These are phyloP conservation scores for Phialemoniopsis sp. DNA, from an alignment of 2,329 filamentous ascomycete species.

Conservation along the genomic window DNA sequence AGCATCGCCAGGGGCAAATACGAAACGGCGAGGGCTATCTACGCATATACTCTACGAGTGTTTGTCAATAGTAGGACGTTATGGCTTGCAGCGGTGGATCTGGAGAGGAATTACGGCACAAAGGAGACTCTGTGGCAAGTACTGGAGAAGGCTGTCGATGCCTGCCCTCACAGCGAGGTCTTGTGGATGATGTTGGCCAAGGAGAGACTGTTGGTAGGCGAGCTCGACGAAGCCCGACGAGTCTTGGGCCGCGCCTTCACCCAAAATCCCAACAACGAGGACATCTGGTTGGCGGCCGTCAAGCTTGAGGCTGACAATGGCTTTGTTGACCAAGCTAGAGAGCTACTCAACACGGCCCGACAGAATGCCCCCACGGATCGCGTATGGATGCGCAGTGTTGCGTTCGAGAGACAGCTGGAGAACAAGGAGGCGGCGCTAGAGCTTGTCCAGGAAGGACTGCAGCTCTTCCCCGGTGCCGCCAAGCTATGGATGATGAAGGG, in stretches of 20 bases:
- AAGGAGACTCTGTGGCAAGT: slow-evolving; percentile 80
- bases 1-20: slow-evolving; percentile 80
- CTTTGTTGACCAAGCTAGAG: slow-evolving; percentile 75
- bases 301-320: slow-evolving; percentile 91
- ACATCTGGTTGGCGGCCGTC: slow-evolving; percentile 95
- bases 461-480: slow-evolving; percentile 77
- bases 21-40: slow-evolving; percentile 89
- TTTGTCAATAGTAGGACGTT: slow-evolving; percentile 85
- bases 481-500: slow-evolving; percentile 99
- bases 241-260: slow-evolving; percentile 89
- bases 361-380: slow-evolving; percentile 90
- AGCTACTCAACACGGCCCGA: slow-evolving; percentile 77
- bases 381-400: slow-evolving; percentile 94
- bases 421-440: slow-evolving; percentile 79
- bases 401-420: slow-evolving; percentile 83
- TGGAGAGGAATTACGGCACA: slow-evolving; percentile 85
- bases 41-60: slow-evolving; percentile 82
- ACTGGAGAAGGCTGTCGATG: slow-evolving; percentile 89
- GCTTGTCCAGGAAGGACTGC: slow-evolving; percentile 80
- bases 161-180: slow-evolving; percentile 85
- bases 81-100: slow-evolving; percentile 86
- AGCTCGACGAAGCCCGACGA: slow-evolving; percentile 79
- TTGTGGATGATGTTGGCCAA: slow-evolving; percentile 95
- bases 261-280: slow-evolving; percentile 93
- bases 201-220: slow-evolving; percentile 87